phyloP scores from a whole-genome alignment of 2,329 filamentous ascomycete genomes.

The Lasiodiplodia theobromae region DNA sequence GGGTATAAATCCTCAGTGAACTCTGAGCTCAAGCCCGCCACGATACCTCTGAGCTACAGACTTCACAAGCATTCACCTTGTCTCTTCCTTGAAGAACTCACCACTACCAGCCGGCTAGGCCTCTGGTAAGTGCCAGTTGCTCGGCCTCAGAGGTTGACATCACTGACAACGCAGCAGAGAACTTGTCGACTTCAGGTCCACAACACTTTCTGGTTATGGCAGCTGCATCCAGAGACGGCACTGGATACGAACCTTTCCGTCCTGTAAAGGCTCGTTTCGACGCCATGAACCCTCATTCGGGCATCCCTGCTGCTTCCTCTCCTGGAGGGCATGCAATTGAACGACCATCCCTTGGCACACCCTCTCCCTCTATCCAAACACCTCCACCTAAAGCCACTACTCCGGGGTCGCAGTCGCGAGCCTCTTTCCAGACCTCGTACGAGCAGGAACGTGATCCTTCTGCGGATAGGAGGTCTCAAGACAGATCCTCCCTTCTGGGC shows the following conservation, averaged over 20 bases:
- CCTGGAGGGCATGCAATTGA: neutral
- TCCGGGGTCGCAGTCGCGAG: neutral
- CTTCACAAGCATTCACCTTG: neutral
- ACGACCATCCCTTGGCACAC: neutral
- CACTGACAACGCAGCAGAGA: neutral
- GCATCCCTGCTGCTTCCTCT: conserved; percentile 2
- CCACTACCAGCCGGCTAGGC: neutral
- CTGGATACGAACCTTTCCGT: conserved; percentile 1
- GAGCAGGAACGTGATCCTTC: conserved; percentile 2
- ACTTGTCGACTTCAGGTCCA: neutral
- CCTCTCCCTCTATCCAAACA: neutral
- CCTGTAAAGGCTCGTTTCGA: neutral
- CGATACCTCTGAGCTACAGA: neutral
- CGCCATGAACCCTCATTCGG: neutral
- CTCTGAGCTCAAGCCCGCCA: neutral
- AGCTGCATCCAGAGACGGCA: neutral
- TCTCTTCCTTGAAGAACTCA: neutral
- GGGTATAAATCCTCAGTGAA: conserved; percentile 15
- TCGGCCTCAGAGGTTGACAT: neutral
- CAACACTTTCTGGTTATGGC: neutral
- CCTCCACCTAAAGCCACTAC: conserved; percentile 3
- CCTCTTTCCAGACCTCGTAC: conserved; percentile 1
- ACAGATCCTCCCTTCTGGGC: conserved; percentile 6
- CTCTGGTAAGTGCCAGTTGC: neutral
- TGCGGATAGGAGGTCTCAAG: neutral